These are phyloP conservation scores for Hymenoscyphus occultus DNA, from an alignment of 2,329 filamentous ascomycete genomes.

Conservation along the genomic window DNA sequence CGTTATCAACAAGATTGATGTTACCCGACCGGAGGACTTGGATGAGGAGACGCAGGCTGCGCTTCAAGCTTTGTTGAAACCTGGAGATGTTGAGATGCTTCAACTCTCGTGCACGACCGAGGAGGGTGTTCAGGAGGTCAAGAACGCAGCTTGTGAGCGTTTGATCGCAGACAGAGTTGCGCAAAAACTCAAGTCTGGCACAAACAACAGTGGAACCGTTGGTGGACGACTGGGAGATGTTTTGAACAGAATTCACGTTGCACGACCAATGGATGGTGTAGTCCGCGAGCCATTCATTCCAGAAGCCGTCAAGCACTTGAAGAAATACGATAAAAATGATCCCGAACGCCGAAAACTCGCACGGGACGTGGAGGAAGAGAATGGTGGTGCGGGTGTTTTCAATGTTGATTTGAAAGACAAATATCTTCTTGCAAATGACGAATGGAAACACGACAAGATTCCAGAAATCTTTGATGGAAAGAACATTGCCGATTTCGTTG, in stretches of 20 bases:
- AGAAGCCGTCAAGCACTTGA: slow-evolving; percentile 72
- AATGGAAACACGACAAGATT: slow-evolving; percentile 96
- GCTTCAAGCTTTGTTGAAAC: slow-evolving; percentile 76
- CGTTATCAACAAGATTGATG: slow-evolving; percentile 97
- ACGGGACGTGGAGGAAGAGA: slow-evolving; percentile 84
- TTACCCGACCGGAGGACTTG: slow-evolving; percentile 82
- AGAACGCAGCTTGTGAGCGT: slow-evolving; percentile 91
- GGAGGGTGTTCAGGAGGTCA: slow-evolving; percentile 90
- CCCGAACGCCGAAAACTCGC: slow-evolving; percentile 80
- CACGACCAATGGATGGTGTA: slow-evolving; percentile 81
- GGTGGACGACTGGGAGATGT: slow-evolving; percentile 85
- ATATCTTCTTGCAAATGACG: slow-evolving; percentile 80
- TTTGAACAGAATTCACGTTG: slow-evolving; percentile 92
- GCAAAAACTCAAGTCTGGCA: slow-evolving; percentile 93
- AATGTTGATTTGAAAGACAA: slow-evolving; percentile 88
- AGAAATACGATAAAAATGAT: slow-evolving; percentile 88
- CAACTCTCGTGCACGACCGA: slow-evolving; percentile 93
- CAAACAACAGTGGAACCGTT: slow-evolving; percentile 69
- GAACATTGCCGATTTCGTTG: slow-evolving; percentile 96
- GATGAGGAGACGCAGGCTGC: slow-evolving; percentile 74
- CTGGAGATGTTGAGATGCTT: slow-evolving; percentile 86
- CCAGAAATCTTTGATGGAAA: slow-evolving; percentile 93
- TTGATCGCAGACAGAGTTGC: slow-evolving; percentile 90
- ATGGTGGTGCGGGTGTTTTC: slow-evolving; percentile 93
- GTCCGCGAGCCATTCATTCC: slow-evolving; percentile 83